Conservation (phyloP, 2,329 filamentous ascomycete genomes). For the Ophiostoma triangulosporum region DNA sequence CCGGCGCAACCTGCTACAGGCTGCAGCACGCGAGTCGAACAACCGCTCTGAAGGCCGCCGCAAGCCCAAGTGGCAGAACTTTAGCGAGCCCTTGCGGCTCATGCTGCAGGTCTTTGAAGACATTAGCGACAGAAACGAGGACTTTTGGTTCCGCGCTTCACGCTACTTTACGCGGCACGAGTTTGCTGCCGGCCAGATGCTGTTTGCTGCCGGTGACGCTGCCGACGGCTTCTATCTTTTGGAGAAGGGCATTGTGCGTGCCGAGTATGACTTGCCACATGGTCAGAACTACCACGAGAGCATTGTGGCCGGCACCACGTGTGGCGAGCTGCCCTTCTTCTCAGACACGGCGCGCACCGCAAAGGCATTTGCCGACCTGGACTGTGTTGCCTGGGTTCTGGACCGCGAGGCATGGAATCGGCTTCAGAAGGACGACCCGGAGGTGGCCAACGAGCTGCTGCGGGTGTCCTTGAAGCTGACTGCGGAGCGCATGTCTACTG, state of each 20-base stretch:
- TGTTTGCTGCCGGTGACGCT: slow-evolving; percentile 66
- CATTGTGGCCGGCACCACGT: slow-evolving; percentile 88
- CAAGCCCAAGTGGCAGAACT: slow-evolving; percentile 63
- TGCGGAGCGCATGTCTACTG: slow-evolving; percentile 64
- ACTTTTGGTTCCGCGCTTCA: slow-evolving; percentile 81
- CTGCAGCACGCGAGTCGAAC: slow-evolving; percentile 65
- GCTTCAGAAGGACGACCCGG: slow-evolving; percentile 58
- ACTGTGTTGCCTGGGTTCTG: slow-evolving; percentile 74
- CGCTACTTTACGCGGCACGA: slow-evolving; percentile 61
- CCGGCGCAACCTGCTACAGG: slow-evolving; percentile 60
- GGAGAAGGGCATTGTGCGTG: slow-evolving; percentile 76
- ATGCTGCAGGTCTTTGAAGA: slow-evolving; percentile 94
- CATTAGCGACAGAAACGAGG: slow-evolving; percentile 71
- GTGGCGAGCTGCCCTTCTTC: slow-evolving; percentile 93
- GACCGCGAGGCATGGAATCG: slow-evolving; percentile 56
- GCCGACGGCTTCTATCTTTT: slow-evolving; percentile 82
- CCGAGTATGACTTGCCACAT: slow-evolving; percentile 83
- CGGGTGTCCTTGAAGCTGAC: slow-evolving; percentile 85
- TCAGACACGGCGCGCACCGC: slow-evolving; percentile 78
- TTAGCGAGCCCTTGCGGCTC: slow-evolving; percentile 79
- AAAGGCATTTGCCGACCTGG: slow-evolving; percentile 69
- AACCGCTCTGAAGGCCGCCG: slow-evolving; percentile 48
- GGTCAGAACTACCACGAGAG: slow-evolving; percentile 70
- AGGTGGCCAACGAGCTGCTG: slow-evolving; percentile 72
- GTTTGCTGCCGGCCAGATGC: slow-evolving; percentile 52